Evolutionary conservation across 1,139 yeast species (phyloP), one percentile per base, ranked within the genome.

Genomic region (Hanseniaspora uvarum): DNA sequence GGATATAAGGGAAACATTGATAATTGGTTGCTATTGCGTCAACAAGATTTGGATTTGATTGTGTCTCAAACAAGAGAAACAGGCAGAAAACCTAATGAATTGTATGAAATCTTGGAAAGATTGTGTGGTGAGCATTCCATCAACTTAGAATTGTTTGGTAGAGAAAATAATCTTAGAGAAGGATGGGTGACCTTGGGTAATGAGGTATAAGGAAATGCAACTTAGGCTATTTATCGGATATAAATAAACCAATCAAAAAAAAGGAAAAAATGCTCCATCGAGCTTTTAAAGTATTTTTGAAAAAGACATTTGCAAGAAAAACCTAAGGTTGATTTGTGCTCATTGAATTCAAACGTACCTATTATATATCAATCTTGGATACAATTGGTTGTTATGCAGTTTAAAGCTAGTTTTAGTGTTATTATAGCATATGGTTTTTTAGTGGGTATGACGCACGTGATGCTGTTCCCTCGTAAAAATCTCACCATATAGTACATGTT

Each of bases 181-280:
- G 96, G 96, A 0, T 89, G 97, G 97, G 69, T 88, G 55, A 86
- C 96, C 0, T 78, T 88, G 55, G 96, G 96, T 0, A 84, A 86
- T 63, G 94, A 87, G 66, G 67, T 88, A 48, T 75, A 75, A 16
- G 86, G 19, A 8, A 6, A 19, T 4, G 86, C 5, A 8, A 19
- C 7, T 18, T 19, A 8, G 24, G 7, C 14, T 38, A 23, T 38
- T 8, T 39, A 14, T n/a, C 43, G 43, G 43, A 39, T 10, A 23
- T 31, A 30, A 18, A n/a, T 28, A 19, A 14, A 30, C 38, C 47
- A 30, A 40, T 40, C 30, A 31, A 34, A 39, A 39, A 39, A n/a
- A 8, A 39, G 19, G n/a, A 16, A 14, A 23, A 38, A 14, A 12
- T 39, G 36, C 10, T 7, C n/a, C 45, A 4, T 21, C 8, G 11